A percentile compares a stretch with the other conserved stretches of the same genome.
Conservation (phyloP, 495 filamentous ascomycete species). For the Chaetomidium leptoderma region DNA sequence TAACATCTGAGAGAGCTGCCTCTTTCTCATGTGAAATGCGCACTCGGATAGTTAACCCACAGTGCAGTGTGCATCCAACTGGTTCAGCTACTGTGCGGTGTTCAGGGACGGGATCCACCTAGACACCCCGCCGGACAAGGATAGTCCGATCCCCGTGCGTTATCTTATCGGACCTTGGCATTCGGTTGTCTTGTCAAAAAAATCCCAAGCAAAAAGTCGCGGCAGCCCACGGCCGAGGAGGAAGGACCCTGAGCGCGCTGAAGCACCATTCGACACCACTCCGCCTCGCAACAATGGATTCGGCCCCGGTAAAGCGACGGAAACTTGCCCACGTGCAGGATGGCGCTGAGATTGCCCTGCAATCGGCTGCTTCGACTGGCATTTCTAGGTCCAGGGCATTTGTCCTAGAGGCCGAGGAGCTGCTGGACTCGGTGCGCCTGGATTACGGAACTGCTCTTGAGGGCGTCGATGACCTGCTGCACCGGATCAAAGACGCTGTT, state of each 20-base stretch:
- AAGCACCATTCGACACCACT: neutral
- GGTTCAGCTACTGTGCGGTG: neutral
- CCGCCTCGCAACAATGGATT: constrained; percentile 38
- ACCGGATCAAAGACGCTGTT: constrained; percentile 68
- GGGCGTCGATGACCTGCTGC: constrained; percentile 64
- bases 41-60: neutral
- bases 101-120: no score
- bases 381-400: constrained; percentile 58
- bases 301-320: constrained; percentile 44
- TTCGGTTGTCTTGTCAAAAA: constrained; percentile 12
- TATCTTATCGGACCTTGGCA: constrained; percentile 18
- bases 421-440: constrained; percentile 64
- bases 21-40: neutral
- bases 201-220: constrained; percentile 22
- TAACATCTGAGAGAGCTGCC: neutral
- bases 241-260: neutral
- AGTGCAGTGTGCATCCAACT: neutral
- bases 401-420: constrained; percentile 81
- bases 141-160: constrained; percentile 13
- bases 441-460: constrained; percentile 63
- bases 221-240: neutral
- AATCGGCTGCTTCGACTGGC: constrained; percentile 29
- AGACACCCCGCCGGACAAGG: constrained; percentile 19
- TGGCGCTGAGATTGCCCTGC: constrained; percentile 27
- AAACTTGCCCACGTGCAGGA: constrained; percentile 42